A percentile compares a stretch with the other conserved stretches of the same genome.
These are phyloP conservation scores for Daldinia sp. DNA, from an alignment of 2,329 filamentous ascomycete genomes.

Conservation along the genomic window DNA sequence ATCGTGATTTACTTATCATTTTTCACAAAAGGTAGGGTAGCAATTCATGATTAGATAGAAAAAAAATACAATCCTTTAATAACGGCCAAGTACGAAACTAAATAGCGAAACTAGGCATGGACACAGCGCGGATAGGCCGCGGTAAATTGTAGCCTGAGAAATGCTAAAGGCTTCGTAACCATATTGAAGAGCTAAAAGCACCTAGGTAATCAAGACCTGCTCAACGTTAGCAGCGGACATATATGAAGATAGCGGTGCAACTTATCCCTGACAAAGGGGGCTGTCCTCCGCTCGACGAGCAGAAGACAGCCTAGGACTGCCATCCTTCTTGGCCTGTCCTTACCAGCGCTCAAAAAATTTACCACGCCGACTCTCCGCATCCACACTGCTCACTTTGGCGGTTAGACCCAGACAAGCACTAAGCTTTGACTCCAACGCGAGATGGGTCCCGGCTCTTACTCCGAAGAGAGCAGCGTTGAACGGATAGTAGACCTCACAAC, in stretches of 20 bases:
- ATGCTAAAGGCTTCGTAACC: no score
- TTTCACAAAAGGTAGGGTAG: no score
- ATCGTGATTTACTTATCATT: no score
- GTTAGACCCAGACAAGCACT: slow-evolving; percentile 76
- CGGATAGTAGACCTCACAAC: slow-evolving; percentile 20
- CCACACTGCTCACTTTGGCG: slow-evolving; percentile 33
- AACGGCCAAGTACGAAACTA: no score
- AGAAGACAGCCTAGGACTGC: slow-evolving; percentile 40
- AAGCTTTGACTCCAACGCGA: slow-evolving; percentile 93
- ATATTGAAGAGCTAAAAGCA: no score
- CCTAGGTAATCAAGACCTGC: slow-evolving; percentile 32
- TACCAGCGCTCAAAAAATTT: slow-evolving; percentile 38
- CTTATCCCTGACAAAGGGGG: slow-evolving; percentile 46
- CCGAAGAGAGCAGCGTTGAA: slow-evolving; percentile 32
- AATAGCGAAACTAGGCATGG: no score
- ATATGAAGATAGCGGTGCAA: slow-evolving; percentile 16
- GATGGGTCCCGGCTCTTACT: slow-evolving; percentile 77
- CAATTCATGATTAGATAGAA: no score
- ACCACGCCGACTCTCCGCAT: slow-evolving; percentile 19
- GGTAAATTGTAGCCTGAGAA: no score
- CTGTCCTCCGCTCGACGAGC: slow-evolving; percentile 33
- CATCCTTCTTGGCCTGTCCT: slow-evolving; percentile 27
- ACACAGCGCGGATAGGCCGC: no score
- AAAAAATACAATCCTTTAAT: no score
- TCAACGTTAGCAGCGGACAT: slow-evolving; percentile 30